Evolutionary conservation across 2,329 filamentous ascomycete genomes (phyloP).

Genomic region (Coniochaeta prunicola): DNA sequence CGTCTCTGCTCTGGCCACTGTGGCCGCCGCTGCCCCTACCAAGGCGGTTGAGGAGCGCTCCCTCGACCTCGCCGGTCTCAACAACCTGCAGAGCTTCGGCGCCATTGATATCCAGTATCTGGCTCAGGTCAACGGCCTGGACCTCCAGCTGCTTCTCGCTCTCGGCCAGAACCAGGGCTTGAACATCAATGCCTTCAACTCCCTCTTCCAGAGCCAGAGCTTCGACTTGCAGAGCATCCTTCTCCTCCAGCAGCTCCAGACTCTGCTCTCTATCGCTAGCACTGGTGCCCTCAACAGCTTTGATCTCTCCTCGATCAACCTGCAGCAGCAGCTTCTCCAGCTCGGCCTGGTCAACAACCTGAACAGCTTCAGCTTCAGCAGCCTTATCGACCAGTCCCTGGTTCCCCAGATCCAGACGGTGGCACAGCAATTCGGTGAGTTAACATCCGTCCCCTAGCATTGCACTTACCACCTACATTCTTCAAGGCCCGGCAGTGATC

Average conservation of each 20-base stretch:
- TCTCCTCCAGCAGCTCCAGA: constrained; percentile 33
- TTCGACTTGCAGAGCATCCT: constrained; percentile 33
- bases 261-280: constrained; percentile 25
- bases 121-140: constrained; percentile 29
- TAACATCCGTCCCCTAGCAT: not conserved
- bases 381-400: constrained; percentile 20
- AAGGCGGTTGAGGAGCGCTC: constrained; percentile 26
- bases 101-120: constrained; percentile 29
- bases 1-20: constrained; percentile 34
- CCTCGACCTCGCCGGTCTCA: constrained; percentile 31
- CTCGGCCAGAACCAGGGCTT: constrained; percentile 36
- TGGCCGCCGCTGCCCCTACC: constrained; percentile 35
- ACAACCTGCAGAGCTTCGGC: constrained; percentile 31
- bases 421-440: constrained; percentile 7
- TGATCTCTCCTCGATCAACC: constrained; percentile 17
- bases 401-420: constrained; percentile 23
- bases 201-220: constrained; percentile 29
- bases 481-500: not conserved
- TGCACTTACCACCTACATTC: not conserved
- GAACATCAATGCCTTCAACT: constrained; percentile 33
- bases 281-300: constrained; percentile 21
- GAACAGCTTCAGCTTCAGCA: constrained; percentile 22
- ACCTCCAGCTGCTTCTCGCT: constrained; percentile 37
- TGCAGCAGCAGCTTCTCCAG: constrained; percentile 14
- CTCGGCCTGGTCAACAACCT: constrained; percentile 21